phyloP scores from a whole-genome alignment of 176 grass and related monocot species.

The Panicum miliaceum region DNA sequence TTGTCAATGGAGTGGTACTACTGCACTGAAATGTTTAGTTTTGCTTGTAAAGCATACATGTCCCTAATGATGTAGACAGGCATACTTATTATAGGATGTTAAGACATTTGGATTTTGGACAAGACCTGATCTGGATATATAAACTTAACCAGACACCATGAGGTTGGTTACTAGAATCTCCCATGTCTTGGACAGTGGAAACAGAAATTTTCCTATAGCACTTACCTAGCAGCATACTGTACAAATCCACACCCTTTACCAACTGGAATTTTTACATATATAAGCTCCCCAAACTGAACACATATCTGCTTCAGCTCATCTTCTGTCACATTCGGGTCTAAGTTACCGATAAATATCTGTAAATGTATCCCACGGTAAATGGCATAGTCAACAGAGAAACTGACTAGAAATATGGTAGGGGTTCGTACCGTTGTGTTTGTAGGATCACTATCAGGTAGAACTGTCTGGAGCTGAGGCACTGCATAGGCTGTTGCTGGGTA shows the following conservation, averaged over 20 bases:
- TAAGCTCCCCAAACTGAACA: slow-evolving; percentile 82
- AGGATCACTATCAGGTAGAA: slow-evolving; percentile 66
- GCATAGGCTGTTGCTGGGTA: slow-evolving; percentile 73
- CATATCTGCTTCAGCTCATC: slow-evolving; percentile 91
- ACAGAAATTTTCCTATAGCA: neutral
- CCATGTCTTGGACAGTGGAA: neutral
- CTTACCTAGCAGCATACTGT: slow-evolving; percentile 75
- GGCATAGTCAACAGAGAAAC: slow-evolving; percentile 36
- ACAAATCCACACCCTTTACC: slow-evolving; percentile 98
- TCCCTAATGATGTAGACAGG: neutral
- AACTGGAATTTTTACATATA: slow-evolving; percentile 91
- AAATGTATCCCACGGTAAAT: slow-evolving; percentile 51
- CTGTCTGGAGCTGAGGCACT: slow-evolving; percentile 60
- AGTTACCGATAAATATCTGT: slow-evolving; percentile 97
- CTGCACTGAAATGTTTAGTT: slow-evolving; percentile 11
- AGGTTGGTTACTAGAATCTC: neutral
- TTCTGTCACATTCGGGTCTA: slow-evolving; percentile 92
- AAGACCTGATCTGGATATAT: neutral
- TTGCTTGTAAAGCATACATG: slow-evolving; percentile 10
- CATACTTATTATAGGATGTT: neutral
- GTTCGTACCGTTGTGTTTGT: slow-evolving; percentile 72
- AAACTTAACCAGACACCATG: slow-evolving; percentile 5
- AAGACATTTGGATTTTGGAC: neutral
- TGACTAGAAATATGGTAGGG: slow-evolving; percentile 28
- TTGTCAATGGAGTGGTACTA: slow-evolving; percentile 11